Percentiles rank a stretch among this genome's conserved stretches.
phyloP scores from a whole-genome alignment of 345 rosid genomes.

The Syzygium grande region DNA sequence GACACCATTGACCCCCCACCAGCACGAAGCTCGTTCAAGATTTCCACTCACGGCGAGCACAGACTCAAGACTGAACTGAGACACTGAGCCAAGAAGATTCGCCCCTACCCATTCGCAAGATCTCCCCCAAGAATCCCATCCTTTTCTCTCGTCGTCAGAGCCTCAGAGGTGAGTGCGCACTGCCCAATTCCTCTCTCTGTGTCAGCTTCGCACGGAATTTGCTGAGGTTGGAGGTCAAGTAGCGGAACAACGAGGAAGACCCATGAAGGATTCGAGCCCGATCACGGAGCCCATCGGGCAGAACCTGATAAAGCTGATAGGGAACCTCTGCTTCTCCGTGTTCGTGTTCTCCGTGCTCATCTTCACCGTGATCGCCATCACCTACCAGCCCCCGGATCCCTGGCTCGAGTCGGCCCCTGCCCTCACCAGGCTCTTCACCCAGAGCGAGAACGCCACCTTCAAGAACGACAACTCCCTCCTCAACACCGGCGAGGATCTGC shows the following conservation, averaged over 20 bases:
- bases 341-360: conserved; percentile 85
- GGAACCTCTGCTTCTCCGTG: conserved; percentile 88
- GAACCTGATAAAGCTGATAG: conserved; percentile 64
- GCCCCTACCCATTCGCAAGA: neutral
- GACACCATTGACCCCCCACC: neutral
- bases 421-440: conserved; percentile 66
- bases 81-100: neutral
- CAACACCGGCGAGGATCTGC: conserved; percentile 83
- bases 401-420: conserved; percentile 97
- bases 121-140: neutral
- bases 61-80: neutral
- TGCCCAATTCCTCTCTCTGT: neutral
- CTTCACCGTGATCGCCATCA: conserved; percentile 77
- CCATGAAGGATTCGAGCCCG: conserved; percentile 61
- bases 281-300: conserved; percentile 74
- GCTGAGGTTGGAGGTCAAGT: neutral
- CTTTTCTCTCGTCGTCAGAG: neutral
- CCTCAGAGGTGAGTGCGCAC: conserved; percentile 1
- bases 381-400: conserved; percentile 96
- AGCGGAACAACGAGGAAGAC: neutral
- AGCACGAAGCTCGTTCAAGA: neutral
- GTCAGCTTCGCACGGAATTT: neutral
- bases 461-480: conserved; percentile 60
- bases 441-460: conserved; percentile 75
- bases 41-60: neutral